These are phyloP conservation scores for Coemansia sp. DNA, from an alignment of 192 early-diverging fungal genomes.

Conservation along the genomic window DNA sequence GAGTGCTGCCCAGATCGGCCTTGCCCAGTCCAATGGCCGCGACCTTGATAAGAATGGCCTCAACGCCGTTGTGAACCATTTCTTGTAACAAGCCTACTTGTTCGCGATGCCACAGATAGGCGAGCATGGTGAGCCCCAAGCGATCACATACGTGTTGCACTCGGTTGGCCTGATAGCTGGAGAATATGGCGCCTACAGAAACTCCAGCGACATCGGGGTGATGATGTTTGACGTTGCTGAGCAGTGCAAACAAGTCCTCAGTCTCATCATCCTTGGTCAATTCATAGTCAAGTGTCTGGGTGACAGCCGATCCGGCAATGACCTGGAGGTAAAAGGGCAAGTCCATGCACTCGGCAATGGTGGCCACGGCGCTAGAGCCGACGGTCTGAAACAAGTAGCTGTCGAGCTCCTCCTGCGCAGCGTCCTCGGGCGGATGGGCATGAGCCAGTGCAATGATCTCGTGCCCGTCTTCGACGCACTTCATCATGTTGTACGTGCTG, in stretches of 20 bases:
- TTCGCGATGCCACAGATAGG: constrained; percentile 89
- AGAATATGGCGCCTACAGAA: constrained; percentile 93
- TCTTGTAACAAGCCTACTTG: constrained; percentile 80
- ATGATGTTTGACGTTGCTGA: constrained; percentile 64
- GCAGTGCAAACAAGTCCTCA: constrained; percentile 83
- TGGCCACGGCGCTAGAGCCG: constrained; percentile 85
- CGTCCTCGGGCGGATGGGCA: constrained; percentile 68
- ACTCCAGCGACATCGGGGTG: constrained; percentile 86
- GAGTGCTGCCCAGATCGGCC: constrained; percentile 67
- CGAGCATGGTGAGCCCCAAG: constrained; percentile 77
- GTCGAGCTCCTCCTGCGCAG: constrained; percentile 86
- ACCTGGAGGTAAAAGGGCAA: constrained; percentile 80
- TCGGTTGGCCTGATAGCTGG: constrained; percentile 95
- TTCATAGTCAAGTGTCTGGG: constrained; percentile 67
- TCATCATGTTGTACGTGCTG: constrained; percentile 93
- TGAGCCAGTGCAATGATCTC: constrained; percentile 93
- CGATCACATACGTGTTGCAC: constrained; percentile 94
- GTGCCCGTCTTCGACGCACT: constrained; percentile 92
- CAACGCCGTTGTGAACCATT: constrained; percentile 77
- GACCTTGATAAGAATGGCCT: constrained; percentile 91
- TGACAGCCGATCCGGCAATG: constrained; percentile 69
- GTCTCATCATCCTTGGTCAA: constrained; percentile 82
- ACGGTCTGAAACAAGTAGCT: constrained; percentile 98
- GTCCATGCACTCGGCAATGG: constrained; percentile 80
- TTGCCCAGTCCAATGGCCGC: constrained; percentile 79